Conservation (phyloP, 495 filamentous ascomycete genomes). For the Corynascus novoguineensis region DNA sequence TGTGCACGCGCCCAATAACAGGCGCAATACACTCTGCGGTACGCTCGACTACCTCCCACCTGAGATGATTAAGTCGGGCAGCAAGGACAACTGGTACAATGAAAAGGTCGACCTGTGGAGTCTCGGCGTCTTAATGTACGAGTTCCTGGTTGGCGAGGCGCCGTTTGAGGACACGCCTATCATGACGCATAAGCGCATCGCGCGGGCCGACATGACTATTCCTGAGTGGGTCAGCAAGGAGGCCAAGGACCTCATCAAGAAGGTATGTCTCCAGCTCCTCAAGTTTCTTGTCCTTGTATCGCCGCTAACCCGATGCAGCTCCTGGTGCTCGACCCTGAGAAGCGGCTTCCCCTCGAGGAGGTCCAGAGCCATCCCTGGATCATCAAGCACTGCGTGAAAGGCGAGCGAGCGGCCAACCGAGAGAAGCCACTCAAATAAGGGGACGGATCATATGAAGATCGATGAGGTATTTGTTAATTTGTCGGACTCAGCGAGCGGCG, state of each 20-base stretch:
- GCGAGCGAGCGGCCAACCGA: slow-evolving; percentile 55
- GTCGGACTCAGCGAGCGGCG: slow-evolving; percentile 7
- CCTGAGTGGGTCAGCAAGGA: slow-evolving; percentile 86
- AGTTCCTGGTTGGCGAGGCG: slow-evolving; percentile 92
- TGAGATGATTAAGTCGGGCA: slow-evolving; percentile 86
- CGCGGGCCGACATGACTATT: slow-evolving; percentile 84
- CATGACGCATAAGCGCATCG: slow-evolving; percentile 91
- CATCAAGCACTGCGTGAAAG: slow-evolving; percentile 86
- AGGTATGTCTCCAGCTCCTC: slow-evolving; percentile 43
- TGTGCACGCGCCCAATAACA: slow-evolving; percentile 93
- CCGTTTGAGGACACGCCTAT: slow-evolving; percentile 94
- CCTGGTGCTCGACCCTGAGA: slow-evolving; percentile 89
- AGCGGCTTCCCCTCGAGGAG: slow-evolving; percentile 83
- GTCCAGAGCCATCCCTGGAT: slow-evolving; percentile 95
- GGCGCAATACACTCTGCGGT: slow-evolving; percentile 92
- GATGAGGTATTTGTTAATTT: slow-evolving; percentile 4
- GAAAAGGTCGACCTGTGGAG: slow-evolving; percentile 98
- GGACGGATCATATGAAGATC: slow-evolving; percentile 11
- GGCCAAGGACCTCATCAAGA: slow-evolving; percentile 87
- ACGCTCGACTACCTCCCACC: slow-evolving; percentile 96
- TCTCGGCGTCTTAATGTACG: slow-evolving; percentile 90
- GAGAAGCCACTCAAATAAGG: slow-evolving; percentile 34
- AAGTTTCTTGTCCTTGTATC: background rate
- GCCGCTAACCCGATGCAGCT: slow-evolving; percentile 49
- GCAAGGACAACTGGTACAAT: slow-evolving; percentile 76